Evolutionary conservation across 2,329 filamentous ascomycete genomes (phyloP).

Genomic region (Verticillium longisporum): DNA sequence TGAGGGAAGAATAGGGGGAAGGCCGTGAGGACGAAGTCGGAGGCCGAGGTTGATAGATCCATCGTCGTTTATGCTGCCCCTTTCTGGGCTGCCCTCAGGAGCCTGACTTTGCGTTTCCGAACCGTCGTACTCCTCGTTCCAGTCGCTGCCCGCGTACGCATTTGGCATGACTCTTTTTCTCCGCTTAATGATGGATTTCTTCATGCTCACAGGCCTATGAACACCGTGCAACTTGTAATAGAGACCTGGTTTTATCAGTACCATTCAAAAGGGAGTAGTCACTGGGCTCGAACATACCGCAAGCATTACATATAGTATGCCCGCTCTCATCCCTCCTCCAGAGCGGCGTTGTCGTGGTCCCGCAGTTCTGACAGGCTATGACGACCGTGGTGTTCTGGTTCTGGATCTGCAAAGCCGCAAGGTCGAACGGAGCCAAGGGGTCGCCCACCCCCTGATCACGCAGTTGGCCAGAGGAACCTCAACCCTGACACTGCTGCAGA

Average conservation of each 20-base stretch:
- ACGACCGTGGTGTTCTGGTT: constrained; percentile 54
- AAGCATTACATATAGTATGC: constrained; percentile 97
- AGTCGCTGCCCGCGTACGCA: constrained; percentile 31
- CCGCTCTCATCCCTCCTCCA: constrained; percentile 93
- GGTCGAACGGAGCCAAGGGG: constrained; percentile 37
- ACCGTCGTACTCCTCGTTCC: constrained; percentile 39
- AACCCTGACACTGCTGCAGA: constrained; percentile 39
- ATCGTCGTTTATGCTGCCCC: constrained; percentile 54
- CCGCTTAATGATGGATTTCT: constrained; percentile 94
- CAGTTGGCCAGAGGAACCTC: constrained; percentile 20
- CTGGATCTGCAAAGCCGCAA: constrained; percentile 38
- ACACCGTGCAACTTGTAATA: constrained; percentile 96
- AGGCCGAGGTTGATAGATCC: constrained; percentile 58
- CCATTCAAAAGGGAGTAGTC: constrained; percentile 1
- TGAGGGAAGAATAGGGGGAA: constrained; percentile 40
- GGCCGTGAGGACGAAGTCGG: constrained; percentile 38
- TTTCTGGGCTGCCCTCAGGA: constrained; percentile 33
- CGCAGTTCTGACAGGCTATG: constrained; percentile 94
- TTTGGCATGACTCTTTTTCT: constrained; percentile 91
- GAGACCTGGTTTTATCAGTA: constrained; percentile 51
- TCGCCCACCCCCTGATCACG: constrained; percentile 22
- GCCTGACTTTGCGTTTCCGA: constrained; percentile 34
- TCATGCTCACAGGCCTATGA: constrained; percentile 95
- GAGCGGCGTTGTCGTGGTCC: constrained; percentile 89
- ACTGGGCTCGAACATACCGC: constrained; percentile 56